Evolutionary conservation across 176 grass and related monocot species (phyloP).

Genomic region (Poa annua): DNA sequence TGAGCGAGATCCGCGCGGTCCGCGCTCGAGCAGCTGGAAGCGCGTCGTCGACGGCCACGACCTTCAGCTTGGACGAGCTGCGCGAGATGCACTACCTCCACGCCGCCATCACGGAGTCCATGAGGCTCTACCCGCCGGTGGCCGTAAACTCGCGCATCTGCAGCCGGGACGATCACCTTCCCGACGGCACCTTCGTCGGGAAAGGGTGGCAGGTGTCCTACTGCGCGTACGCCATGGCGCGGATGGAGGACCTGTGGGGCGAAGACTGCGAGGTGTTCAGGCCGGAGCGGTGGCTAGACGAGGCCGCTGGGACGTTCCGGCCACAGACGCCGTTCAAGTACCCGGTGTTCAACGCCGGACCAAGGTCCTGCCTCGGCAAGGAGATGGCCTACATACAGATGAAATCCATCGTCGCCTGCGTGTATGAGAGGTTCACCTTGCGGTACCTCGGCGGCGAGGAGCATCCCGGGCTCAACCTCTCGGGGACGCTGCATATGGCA

Average conservation of each 20-base stretch:
- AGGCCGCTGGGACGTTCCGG: slow-evolving; percentile 42
- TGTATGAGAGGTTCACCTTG: slow-evolving; percentile 51
- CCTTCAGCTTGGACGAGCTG: slow-evolving; percentile 62
- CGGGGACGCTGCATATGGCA: background rate
- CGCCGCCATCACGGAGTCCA: slow-evolving; percentile 62
- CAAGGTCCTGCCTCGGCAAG: slow-evolving; percentile 70
- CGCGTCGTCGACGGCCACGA: background rate
- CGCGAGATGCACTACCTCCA: slow-evolving; percentile 63
- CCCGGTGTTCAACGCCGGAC: slow-evolving; percentile 56
- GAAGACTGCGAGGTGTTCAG: slow-evolving; percentile 49
- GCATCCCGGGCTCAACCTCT: slow-evolving; percentile 3
- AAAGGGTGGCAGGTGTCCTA: slow-evolving; percentile 54
- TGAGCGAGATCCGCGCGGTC: slow-evolving; percentile 48
- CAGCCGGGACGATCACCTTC: slow-evolving; percentile 49
- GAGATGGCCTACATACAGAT: slow-evolving; percentile 80
- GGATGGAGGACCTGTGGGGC: slow-evolving; percentile 53
- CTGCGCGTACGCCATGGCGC: slow-evolving; percentile 50
- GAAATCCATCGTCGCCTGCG: slow-evolving; percentile 60
- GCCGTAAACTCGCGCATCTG: slow-evolving; percentile 45
- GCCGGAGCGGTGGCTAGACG: slow-evolving; percentile 66
- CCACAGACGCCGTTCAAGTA: slow-evolving; percentile 59
- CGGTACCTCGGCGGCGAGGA: slow-evolving; percentile 29
- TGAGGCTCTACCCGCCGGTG: slow-evolving; percentile 65
- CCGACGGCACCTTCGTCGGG: slow-evolving; percentile 54
- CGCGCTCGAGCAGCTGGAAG: background rate